Evolutionary conservation across 2,329 filamentous ascomycete genomes (phyloP), one percentile per base, ranked within the genome.

Genomic region (Scorias spongiosa): DNA sequence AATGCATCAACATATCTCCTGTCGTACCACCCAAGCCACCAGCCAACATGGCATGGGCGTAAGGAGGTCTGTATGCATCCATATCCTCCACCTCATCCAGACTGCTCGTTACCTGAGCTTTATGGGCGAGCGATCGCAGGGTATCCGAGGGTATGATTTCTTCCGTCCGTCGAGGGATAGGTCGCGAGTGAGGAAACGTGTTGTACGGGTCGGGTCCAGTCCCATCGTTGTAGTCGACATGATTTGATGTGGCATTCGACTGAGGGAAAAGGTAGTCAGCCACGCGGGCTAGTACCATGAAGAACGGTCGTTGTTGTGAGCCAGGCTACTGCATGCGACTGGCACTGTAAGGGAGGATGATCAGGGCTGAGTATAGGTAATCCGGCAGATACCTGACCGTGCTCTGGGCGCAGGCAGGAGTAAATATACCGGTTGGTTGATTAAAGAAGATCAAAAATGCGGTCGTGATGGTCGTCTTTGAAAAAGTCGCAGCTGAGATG

Each of bases 1-100:
- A 96, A 68, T 98, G 91, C 91, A 98, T 98, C 52, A 98, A 70
- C 75, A 98, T 83, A 64, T 98, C 91, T 46, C 93, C 91, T 44
- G 83, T 93, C 12, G 84, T 88, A 43, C 91, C 91, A 58, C 93
- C 91, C 43, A 93, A 70, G 47, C 89, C 91, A 58, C 91, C 91
- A 29, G 91, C 91, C 57, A 98, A 72, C 88, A 96, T 98, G 61
- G 84, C 68, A 60, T 71, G 67, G 26, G 67, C 49, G 48, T 70
- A 71, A 2, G 67, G 67, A 43, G 68, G 67, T 37, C 68, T 62
- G 43, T 61, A 63, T 38, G 63, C 63, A 48, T 68, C 66, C 28
- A 60, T 50, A 45, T 67, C 65, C 14, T 47, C 44, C 15, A 57
- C 53, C 45, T 51, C 39, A 28, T 52, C 48, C 32, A 32, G 14